Base-by-base conservation (phyloP, 1,284 basidiomycete species). In the Rhodotorula mucilaginosa region DNA sequence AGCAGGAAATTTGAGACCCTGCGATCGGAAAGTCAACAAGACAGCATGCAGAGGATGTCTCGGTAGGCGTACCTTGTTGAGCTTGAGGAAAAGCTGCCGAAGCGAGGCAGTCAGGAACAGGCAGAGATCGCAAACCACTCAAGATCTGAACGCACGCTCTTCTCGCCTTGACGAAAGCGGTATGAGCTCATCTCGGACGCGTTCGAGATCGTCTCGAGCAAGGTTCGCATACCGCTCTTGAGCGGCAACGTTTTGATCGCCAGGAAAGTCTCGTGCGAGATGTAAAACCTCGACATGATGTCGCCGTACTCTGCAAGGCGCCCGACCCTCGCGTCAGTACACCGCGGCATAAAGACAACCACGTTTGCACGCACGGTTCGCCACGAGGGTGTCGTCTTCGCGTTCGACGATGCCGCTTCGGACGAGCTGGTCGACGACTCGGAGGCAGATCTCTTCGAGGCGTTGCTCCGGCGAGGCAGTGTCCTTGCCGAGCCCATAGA, bases 401-500 rank as follows among this genome's bases (percentile, higher is more conserved):
- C 72, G 58, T 10, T 73, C 72, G 16, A 74, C 71, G 16, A 78
- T 63, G 1, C 74, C 77, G 49, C 76, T 69, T 3, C 69, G 61
- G 39, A 69, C 69, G 16, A 79, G 72, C 57, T 74, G 58, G 44
- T 72, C 61, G 59, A 79, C 58, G 0, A 76, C 70, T 21, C 71
- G 56, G 48, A 73, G 56, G 47, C 74, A 75, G 39, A 79, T 68
- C 65, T 77, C 75, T 56, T 79, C 78, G 46, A 79, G 69, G 7
- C 77, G 47, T 39, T 56, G 64, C 26, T 78, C 75, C 1, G 77
- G 72, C 1, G 70, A 65, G 26, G 54, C 31, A 23, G 61, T 51
- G 7, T 57, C 52, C n/a, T 31, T 34, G 13, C 65, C 68, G 34
- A 74, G 61, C 4, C 87, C 83, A 79, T 97, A 97, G 78, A 90